Conservation (phyloP, 257 asterid species). For the Voacanga thouarsii region DNA sequence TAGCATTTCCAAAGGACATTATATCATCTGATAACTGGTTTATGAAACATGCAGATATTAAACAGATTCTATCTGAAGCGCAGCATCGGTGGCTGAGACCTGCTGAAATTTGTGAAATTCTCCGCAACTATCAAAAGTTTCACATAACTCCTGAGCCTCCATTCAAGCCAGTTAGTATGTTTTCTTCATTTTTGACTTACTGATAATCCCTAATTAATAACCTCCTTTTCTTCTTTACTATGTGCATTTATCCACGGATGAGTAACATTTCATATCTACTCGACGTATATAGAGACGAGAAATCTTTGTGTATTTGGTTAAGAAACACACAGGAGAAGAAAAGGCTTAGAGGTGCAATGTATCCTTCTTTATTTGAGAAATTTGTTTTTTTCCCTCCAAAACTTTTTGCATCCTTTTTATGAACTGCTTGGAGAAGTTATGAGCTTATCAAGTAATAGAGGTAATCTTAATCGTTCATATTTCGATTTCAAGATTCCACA, state of each 20-base stretch:
- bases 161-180: slow-evolving; percentile 81
- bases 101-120: slow-evolving; percentile 86
- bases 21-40: background rate
- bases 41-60: slow-evolving; percentile 52
- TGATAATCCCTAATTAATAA: background rate
- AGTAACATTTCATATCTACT: background rate
- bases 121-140: slow-evolving; percentile 63
- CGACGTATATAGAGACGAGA: background rate
- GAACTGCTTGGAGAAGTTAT: background rate
- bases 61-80: slow-evolving; percentile 72
- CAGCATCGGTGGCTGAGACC: slow-evolving; percentile 95
- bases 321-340: background rate
- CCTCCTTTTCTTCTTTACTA: background rate
- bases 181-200: slow-evolving; percentile 19
- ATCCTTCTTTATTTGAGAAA: background rate
- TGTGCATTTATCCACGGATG: background rate
- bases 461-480: background rate
- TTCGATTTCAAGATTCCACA: background rate
- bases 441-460: background rate
- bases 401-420: background rate
- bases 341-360: background rate
- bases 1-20: background rate
- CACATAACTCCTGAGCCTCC: slow-evolving; percentile 82
- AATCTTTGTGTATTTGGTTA: background rate
- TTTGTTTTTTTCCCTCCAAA: background rate